Conservation (phyloP, 306 rosid genomes). For the Glycine soja region DNA sequence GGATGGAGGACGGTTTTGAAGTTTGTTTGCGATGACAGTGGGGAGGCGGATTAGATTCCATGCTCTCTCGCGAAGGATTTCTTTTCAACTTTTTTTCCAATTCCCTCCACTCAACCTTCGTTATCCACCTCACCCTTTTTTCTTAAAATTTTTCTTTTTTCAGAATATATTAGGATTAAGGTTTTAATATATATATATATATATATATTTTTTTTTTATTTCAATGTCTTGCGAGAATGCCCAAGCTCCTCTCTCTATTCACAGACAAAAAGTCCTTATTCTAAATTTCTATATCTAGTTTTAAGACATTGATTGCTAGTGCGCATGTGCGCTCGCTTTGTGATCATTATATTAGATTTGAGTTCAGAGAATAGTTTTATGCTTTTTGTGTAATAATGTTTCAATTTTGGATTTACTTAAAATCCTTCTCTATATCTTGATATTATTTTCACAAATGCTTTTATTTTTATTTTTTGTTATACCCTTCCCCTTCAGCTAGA, state of each 20-base stretch:
- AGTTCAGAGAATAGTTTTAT: slow-evolving; percentile 13
- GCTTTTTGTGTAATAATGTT: slow-evolving; percentile 16
- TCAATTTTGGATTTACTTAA: slow-evolving; percentile 33
- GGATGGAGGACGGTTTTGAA: slow-evolving; percentile 10
- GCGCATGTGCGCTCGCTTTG: slow-evolving; percentile 38
- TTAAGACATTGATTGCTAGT: background rate
- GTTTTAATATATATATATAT: no score
- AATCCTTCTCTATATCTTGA: background rate
- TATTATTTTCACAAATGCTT: background rate
- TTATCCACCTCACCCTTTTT: background rate
- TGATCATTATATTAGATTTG: background rate
- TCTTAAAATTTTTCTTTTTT: background rate
- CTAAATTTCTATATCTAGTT: slow-evolving; percentile 34
- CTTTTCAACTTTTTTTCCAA: slow-evolving; percentile 45
- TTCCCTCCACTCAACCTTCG: slow-evolving; percentile 42
- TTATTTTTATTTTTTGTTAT: background rate
- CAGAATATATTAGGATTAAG: background rate
- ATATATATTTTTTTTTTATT: slow-evolving; percentile 1
- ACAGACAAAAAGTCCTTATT: slow-evolving; percentile 35
- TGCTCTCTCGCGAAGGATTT: slow-evolving; percentile 72
- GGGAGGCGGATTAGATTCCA: slow-evolving; percentile 64
- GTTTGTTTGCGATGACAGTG: slow-evolving; percentile 50
- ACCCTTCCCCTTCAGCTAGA: slow-evolving; percentile 7
- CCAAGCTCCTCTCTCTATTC: slow-evolving; percentile 7
- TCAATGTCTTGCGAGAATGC: slow-evolving; percentile 32